phyloP scores from a whole-genome alignment of 495 filamentous ascomycete species.

The Baudoinia panamericana region DNA sequence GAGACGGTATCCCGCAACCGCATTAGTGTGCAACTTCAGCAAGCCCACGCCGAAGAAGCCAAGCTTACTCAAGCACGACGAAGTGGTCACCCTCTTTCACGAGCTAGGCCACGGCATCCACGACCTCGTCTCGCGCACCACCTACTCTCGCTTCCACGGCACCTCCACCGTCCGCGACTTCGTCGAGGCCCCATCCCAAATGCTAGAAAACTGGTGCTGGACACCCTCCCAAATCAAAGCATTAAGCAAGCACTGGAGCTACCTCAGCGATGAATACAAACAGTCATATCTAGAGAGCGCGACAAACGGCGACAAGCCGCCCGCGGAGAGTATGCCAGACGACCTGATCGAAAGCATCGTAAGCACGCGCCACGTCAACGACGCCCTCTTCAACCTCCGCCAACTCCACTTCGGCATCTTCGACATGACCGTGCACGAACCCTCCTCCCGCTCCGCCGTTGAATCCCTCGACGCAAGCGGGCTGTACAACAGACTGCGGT shows the following conservation, averaged over 20 bases:
- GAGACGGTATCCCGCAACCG: constrained; percentile 53
- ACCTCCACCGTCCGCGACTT: constrained; percentile 61
- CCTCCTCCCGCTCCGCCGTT: constrained; percentile 25
- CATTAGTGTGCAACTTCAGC: constrained; percentile 59
- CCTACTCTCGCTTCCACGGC: constrained; percentile 60
- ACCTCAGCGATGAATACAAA: constrained; percentile 47
- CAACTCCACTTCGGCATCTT: constrained; percentile 62
- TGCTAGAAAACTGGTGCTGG: constrained; percentile 73
- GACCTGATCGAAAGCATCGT: constrained; percentile 48
- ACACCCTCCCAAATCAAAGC: constrained; percentile 51
- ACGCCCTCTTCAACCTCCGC: constrained; percentile 52
- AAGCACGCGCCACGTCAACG: constrained; percentile 58
- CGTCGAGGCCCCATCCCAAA: constrained; percentile 58
- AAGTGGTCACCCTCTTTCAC: constrained; percentile 61
- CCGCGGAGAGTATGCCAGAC: constrained; percentile 45
- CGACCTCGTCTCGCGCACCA: constrained; percentile 52
- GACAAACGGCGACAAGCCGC: constrained; percentile 29
- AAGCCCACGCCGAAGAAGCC: constrained; percentile 60
- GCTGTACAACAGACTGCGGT: constrained; percentile 31
- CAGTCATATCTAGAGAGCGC: constrained; percentile 41
- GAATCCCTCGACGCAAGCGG: constrained; percentile 27
- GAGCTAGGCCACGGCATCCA: constrained; percentile 67
- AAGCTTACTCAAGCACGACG: constrained; percentile 55
- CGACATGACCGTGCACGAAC: constrained; percentile 37
- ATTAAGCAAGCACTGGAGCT: constrained; percentile 54